phyloP scores from a whole-genome alignment of 148 eudicot genomes.

The Persicaria maculosa region DNA sequence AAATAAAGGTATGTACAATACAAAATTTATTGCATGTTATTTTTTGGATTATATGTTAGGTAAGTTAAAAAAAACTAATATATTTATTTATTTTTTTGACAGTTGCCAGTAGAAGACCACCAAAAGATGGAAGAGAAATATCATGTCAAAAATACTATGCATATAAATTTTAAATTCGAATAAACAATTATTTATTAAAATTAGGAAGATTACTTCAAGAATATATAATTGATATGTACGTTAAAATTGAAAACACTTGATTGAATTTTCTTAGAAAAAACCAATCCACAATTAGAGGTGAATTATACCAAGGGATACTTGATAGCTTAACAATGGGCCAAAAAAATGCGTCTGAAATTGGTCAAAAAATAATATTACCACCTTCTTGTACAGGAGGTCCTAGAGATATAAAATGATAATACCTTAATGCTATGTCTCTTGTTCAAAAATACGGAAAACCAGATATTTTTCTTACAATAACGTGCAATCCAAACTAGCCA shows the following conservation, averaged over 20 bases:
- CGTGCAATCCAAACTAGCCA: too few species aligned
- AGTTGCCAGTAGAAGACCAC: too few species aligned
- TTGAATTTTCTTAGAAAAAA: neutral
- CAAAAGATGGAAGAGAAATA: neutral
- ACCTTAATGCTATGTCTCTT: too few species aligned
- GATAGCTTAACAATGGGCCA: neutral
- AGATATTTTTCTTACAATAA: too few species aligned
- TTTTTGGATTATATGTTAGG: too few species aligned
- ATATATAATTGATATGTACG: conserved; percentile 12
- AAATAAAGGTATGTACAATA: too few species aligned
- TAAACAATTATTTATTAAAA: neutral
- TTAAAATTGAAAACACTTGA: conserved; percentile 5
- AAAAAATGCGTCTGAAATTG: neutral
- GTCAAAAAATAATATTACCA: neutral
- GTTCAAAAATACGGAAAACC: too few species aligned
- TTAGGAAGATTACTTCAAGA: neutral
- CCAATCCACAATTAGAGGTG: neutral
- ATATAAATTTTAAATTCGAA: neutral
- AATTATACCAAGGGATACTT: conserved; percentile 2
- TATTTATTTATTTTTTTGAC: too few species aligned
- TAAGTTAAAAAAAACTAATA: too few species aligned
- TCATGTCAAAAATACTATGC: conserved; percentile 11
- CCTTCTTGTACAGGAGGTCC: neutral
- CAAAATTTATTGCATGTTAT: too few species aligned
- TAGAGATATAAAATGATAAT: too few species aligned